Evolutionary conservation across 148 eudicot genomes (phyloP).

Genomic region (Rhododendron ferrugineum): DNA sequence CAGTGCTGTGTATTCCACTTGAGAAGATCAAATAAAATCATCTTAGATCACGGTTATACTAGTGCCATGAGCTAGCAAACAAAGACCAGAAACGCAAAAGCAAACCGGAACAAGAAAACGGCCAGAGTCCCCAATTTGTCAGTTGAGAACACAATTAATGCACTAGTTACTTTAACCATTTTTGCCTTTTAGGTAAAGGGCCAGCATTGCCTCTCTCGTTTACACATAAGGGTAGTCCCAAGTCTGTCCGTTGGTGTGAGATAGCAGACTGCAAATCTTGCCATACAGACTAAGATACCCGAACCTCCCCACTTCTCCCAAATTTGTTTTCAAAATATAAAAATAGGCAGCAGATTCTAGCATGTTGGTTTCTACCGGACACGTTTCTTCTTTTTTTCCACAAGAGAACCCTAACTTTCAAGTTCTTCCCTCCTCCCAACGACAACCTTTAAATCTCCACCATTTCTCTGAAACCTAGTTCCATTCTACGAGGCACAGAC

Average conservation of each 20-base stretch:
- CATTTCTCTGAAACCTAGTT: background rate
- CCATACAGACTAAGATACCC: background rate
- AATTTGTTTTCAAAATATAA: background rate
- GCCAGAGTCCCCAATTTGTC: background rate
- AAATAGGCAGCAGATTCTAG: background rate
- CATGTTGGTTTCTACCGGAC: background rate
- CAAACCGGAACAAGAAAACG: background rate
- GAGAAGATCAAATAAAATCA: background rate
- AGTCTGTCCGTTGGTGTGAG: background rate
- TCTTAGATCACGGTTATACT: background rate
- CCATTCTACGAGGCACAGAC: background rate
- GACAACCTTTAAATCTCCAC: background rate
- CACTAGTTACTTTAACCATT: background rate
- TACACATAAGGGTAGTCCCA: background rate
- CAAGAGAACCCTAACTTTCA: background rate
- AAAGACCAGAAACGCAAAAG: background rate
- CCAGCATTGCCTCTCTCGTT: background rate
- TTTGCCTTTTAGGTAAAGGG: background rate
- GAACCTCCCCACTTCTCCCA: background rate
- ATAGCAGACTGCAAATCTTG: background rate
- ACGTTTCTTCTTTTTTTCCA: background rate
- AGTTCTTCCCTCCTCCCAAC: background rate
- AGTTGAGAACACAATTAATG: background rate
- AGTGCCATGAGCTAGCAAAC: background rate
- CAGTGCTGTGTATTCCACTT: background rate